These are phyloP conservation scores for Monilinia aucupariae DNA, from an alignment of 2,329 filamentous ascomycete species.

Conservation along the genomic window DNA sequence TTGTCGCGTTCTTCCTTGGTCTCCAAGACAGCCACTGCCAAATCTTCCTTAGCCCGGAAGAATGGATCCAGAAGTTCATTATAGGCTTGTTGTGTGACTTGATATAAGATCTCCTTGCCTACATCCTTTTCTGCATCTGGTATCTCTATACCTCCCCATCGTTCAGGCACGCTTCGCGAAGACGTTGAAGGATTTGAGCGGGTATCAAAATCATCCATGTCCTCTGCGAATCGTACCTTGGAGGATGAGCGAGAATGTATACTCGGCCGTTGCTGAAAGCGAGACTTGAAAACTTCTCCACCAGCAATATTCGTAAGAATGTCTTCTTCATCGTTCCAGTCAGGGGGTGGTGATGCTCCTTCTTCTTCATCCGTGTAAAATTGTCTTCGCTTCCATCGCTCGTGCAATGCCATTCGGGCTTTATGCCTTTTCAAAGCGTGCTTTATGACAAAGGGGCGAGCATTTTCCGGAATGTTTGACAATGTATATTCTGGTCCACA, in stretches of 20 bases:
- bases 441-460: constrained; percentile 27
- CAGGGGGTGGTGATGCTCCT: constrained; percentile 58
- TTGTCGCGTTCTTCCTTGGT: constrained; percentile 57
- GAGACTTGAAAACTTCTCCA: constrained; percentile 42
- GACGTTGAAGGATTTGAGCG: constrained; percentile 69
- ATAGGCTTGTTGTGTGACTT: constrained; percentile 85
- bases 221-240: constrained; percentile 72
- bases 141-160: constrained; percentile 73
- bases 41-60: constrained; percentile 75
- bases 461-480: constrained; percentile 23
- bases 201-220: constrained; percentile 62
- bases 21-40: constrained; percentile 61
- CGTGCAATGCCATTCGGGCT: constrained; percentile 44
- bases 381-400: constrained; percentile 69
- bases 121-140: constrained; percentile 76
- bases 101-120: constrained; percentile 70
- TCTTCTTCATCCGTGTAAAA: constrained; percentile 87
- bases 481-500: constrained; percentile 28
- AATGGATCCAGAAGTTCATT: constrained; percentile 86
- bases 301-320: constrained; percentile 34
- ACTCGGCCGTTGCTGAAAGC: constrained; percentile 41
- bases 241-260: constrained; percentile 66
- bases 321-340: constrained; percentile 58
- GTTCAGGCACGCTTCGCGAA: constrained; percentile 64
- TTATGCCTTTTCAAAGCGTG: constrained; percentile 28